Base-by-base conservation (phyloP, 1,139 yeast species). In the Candida smagusa region DNA sequence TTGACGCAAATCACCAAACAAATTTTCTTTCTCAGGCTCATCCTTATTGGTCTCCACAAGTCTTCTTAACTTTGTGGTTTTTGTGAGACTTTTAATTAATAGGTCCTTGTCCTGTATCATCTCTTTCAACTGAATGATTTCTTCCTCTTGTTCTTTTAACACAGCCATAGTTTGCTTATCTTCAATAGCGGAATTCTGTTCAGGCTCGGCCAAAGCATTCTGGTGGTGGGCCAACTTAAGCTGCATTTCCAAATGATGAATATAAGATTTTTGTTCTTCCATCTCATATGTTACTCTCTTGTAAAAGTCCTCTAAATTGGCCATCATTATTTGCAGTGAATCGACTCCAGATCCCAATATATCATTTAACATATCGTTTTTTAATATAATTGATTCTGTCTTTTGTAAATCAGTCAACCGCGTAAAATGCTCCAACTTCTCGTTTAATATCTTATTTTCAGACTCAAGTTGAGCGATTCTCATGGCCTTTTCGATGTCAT, bases 61-160 rank as follows among this genome's bases (percentile, higher is more conserved):
- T 34, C 72, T 69, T 27, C 84, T 65, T 35, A 78, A 61, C 45
- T 78, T 67, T 28, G 77, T 68, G 2, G 83, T 75, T 39, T 81
- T 76, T 31, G 81, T 79, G 34, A 89, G 65, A 7, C 94, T 89
- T 45, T 77, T 77, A 40, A 89, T 86, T 45, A 89, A 81, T 36
- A 82, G 81, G 49, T 88, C 95, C 56, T 88, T 89, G 48, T 72
- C 78, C 38, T 74, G 72, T 36, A 86, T 59, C 35, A 75, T 68
- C 42, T 78, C 84, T 50, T 74, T 74, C 49, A 89, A 65, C 39
- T 81, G 87, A 35, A 65, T 56, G 8, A 88, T 77, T 54, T 86
- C 95, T 37, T 80, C 89, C 44, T 77, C 82, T 48, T 84, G 83
- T 30, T 81, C 89, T 41, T 69, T 70, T 41, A 82, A 46, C 2